Base-by-base conservation (phyloP, 345 rosid species). In the Anastatica hierochuntica region DNA sequence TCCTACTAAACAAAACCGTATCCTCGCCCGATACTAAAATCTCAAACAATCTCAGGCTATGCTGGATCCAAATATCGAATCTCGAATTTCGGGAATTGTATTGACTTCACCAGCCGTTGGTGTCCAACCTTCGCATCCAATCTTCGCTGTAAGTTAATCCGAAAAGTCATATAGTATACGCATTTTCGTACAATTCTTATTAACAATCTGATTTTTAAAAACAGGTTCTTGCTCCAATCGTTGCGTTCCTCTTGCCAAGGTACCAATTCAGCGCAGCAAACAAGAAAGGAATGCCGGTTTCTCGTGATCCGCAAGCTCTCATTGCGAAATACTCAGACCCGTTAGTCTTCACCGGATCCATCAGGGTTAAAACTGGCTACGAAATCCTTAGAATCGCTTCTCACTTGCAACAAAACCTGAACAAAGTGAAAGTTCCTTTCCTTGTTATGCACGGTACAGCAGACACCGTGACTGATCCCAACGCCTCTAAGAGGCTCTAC, bases 21-120 rank as follows among this genome's bases (percentile, higher is more conserved):
- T 3, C 33, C 8, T 8, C 8, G 2, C 3, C 3, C 6, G 3
- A 29, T 29, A 29, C 8, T 29, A 8, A 29, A 6, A 15, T 7
- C 1, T 13, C 36, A 20, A 37, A 35, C 17, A 41, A 37, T 49
- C 56, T 48, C 51, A 90, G 98, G 85, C 97, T 9, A 66, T 73
- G 61, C 74, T 81, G 16, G 81, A 77, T 76, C 87, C 94, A 34
- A 78, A 71, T 62, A 56, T 83, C 4, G 83, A 80, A 61, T 66
- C 65, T 31, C 61, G 62, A 61, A 58, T 85, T 53, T 71, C 87
- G 50, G 98, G 95, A 40, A 43, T 88, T 13, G 78, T 79, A 10
- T 61, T 92, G 47, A 92, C 98, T 68, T 92, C 98, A 46, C 97
- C 98, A 10, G 97, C 98, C 12, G 82, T 88, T 23, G 94, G 98